A percentile compares a stretch with the other conserved stretches of the same genome.
Evolutionary conservation across 2,329 filamentous ascomycete genomes (phyloP).

Genomic region (Penicillium sp.): DNA sequence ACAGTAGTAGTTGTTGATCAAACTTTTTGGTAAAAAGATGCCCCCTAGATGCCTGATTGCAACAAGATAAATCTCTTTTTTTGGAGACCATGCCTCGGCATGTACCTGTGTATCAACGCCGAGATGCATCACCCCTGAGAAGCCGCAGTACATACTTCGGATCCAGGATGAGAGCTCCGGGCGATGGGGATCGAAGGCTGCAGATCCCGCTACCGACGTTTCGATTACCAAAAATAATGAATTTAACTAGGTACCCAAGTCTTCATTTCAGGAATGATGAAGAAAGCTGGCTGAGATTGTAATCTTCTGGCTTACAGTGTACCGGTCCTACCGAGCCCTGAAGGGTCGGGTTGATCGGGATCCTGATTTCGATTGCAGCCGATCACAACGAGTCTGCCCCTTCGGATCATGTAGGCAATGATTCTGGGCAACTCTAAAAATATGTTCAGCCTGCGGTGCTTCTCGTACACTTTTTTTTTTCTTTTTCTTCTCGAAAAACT

Average conservation of each 20-base stretch:
- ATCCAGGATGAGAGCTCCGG: not conserved
- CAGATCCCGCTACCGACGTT: not conserved
- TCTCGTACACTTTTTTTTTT: not conserved
- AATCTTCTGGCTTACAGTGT: not conserved
- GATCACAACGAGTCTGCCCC: not conserved
- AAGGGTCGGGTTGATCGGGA: not conserved
- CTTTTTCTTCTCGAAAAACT: not conserved
- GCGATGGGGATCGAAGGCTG: constrained; percentile 2
- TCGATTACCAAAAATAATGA: not conserved
- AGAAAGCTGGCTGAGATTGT: not conserved
- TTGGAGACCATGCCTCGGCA: not conserved
- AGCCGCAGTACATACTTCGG: not conserved
- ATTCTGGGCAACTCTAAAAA: constrained; percentile 6
- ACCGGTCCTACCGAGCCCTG: too few relatives aligned
- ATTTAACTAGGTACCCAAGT: not conserved
- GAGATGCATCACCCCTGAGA: constrained; percentile 4
- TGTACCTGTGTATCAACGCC: not conserved
- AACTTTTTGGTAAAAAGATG: not conserved
- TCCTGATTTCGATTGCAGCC: not conserved
- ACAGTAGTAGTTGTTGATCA: too few relatives aligned
- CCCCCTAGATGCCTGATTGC: not conserved
- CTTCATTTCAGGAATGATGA: too few relatives aligned
- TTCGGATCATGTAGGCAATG: not conserved
- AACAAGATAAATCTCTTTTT: not conserved
- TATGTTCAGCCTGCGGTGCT: not conserved